Evolutionary conservation across 768 basidiomycete species (phyloP), one percentile per base, ranked within the genome.

Genomic region (Panellus pusillus): DNA sequence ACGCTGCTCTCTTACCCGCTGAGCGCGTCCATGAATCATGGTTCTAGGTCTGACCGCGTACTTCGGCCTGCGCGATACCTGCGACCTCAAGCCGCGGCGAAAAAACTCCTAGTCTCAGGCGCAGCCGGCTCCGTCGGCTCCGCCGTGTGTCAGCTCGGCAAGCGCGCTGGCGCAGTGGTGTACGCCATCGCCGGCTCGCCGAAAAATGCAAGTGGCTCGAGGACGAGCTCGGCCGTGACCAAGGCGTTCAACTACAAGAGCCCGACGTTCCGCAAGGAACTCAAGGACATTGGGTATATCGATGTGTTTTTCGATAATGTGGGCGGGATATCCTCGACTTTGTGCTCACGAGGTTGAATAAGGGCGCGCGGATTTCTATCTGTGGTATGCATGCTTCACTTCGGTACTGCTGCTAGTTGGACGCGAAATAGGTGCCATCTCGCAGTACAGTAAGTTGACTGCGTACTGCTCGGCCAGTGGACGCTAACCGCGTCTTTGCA

Each of bases 61-160:
- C 69, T 91, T 94, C 58, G 93, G 95, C 9, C 75, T 98, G 27
- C 76, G 83, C 67, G 89, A 92, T 44, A 76, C 96, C 42, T 92
- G 86, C 14, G 69, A 89, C 55, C 69, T 95, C 63, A 89, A 95
- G 67, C 68, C 84, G n/a, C 0, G 93, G 93, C 12, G 93, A 98
- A 55, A n/a, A 90, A 81, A 0, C 80, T 96, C 44, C 79, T 98
- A 19, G 87, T 82, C 12, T 91, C 91, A 1, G 95, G 93, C 17
- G 95, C 95, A 2, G 95, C 96, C 9, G 95, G 94, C 9, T 86
- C 93, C 1, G 90, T 91, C 9, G 92, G 93, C n/a, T 80, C 84
- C 9, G 68, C 91, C 51, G 89, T 77, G 12, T 93, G 92, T 69
- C 93, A 94, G 61, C 76, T 94, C 17, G 93, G 89, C 42, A 92